A percentile compares a stretch with the other conserved stretches of the same genome.
These are phyloP conservation scores for Fraxinus sp. DNA, from an alignment of 305 asterid species.

Conservation along the genomic window DNA sequence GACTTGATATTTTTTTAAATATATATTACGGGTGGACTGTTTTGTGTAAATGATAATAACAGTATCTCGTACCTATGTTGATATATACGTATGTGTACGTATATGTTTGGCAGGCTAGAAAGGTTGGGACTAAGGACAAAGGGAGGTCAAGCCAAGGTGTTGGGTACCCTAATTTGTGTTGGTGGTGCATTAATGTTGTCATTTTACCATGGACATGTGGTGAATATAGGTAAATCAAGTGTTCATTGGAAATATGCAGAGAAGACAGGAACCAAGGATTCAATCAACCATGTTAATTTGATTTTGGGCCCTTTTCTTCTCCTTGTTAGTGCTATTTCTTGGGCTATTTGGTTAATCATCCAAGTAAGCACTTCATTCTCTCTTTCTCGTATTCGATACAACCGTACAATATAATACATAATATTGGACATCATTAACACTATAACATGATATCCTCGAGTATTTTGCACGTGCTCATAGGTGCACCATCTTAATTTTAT, in stretches of 20 bases:
- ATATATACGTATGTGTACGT: neutral
- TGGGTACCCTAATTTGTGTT: conserved; percentile 71
- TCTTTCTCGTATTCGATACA: neutral
- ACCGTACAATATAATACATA: neutral
- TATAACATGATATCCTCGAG: neutral
- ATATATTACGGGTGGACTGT: neutral
- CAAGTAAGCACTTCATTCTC: conserved; percentile 43
- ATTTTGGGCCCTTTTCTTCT: conserved; percentile 69
- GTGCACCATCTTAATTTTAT: neutral
- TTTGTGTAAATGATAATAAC: neutral
- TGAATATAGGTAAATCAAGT: conserved; percentile 54
- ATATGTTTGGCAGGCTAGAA: conserved; percentile 45
- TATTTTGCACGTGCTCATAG: neutral
- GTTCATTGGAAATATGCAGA: conserved; percentile 75
- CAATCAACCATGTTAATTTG: conserved; percentile 39
- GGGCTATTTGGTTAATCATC: conserved; percentile 77
- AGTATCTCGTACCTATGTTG: neutral
- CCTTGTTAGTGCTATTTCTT: conserved; percentile 66
- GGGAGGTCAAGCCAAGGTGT: conserved; percentile 71
- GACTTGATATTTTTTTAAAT: neutral
- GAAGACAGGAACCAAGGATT: conserved; percentile 31
- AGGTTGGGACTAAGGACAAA: conserved; percentile 52
- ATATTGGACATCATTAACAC: neutral
- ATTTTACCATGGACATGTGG: conserved; percentile 56
- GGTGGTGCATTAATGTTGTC: conserved; percentile 78